Evolutionary conservation across 1,284 basidiomycete species (phyloP).

Genomic region (Ceratobasidium sp.): DNA sequence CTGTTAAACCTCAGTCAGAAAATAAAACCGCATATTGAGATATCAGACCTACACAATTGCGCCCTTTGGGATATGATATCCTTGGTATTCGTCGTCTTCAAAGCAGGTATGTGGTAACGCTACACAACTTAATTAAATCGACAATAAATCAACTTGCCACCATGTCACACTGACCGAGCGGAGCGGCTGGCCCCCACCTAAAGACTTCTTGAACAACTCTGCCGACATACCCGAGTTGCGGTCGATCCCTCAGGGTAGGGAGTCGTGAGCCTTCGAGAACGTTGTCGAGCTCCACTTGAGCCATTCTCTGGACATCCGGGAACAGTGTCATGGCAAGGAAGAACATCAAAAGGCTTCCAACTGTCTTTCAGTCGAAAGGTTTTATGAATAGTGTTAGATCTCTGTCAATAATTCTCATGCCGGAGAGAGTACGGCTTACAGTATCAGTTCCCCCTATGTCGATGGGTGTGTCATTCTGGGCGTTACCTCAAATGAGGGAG

Average conservation of each 20-base stretch:
- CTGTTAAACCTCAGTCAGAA: too few relatives aligned
- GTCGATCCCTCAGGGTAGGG: neutral
- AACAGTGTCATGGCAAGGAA: neutral
- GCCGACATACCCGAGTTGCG: neutral
- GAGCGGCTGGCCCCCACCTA: neutral
- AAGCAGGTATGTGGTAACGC: neutral
- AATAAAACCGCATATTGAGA: too few relatives aligned
- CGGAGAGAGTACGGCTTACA: neutral
- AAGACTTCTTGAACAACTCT: neutral
- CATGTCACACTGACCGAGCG: neutral
- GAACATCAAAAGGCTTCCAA: too few relatives aligned
- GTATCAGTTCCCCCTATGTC: neutral
- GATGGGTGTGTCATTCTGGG: neutral
- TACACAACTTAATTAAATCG: neutral
- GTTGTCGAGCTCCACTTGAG: slow-evolving; percentile 2
- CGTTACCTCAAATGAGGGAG: neutral
- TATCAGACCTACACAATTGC: slow-evolving; percentile 3
- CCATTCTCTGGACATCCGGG: neutral
- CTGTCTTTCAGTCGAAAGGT: too few relatives aligned
- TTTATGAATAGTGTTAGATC: too few relatives aligned
- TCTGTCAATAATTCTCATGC: too few relatives aligned
- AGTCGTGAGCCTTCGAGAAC: neutral
- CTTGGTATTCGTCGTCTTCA: neutral
- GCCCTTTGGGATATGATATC: neutral
- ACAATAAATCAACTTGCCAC: neutral